Base-by-base conservation (phyloP, 495 filamentous ascomycete species). In the Aspergillus biplanus region DNA sequence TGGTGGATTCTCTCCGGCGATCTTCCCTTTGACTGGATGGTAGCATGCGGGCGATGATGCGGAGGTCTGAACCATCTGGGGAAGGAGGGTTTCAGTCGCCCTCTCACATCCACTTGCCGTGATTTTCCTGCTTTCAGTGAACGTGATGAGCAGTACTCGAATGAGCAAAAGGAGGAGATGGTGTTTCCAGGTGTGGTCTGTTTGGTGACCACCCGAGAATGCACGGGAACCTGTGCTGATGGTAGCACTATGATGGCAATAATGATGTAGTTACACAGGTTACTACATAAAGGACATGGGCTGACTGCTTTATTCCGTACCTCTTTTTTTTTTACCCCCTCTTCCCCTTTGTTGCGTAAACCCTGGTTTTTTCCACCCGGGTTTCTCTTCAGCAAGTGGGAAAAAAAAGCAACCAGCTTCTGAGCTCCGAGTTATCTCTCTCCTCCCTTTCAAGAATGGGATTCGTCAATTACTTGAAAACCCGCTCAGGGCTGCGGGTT, bases 401-500 rank as follows among this genome's bases (percentile, higher is more conserved):
- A 42, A 27, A 33, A 47, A 18, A 8, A 2, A 12, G 34, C 6
- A 33, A 9, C 32, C 32, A 34, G 27, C 50, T 31, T 13, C 37
- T 32, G 8, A 11, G 46, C 5, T 11, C 39, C 34, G 7, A 44
- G 0, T 31, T 52, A 44, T 15, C 16, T 7, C 16, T 46, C 27
- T 42, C 44, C 33, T 55, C 34, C 49, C 33, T 12, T 39, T 55
- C 52, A 46, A 62, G 8, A 7, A 77, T 77, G 74, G 71, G 71
- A 1, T 39, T 77, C 16, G 65, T 66, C 52, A 39, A 65, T 2
- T 67, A 75, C 58, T n/a, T 78, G 32, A 73, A 74, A 46, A 71
- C 56, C 42, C 74, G 76, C 7, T 74, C 74, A 6, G 69, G 71
- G 46, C 64, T 78, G 32, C 64, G 71, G 16, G 66, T 77, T 15